Conservation (phyloP, 352 stramenopile genomes). For the Peronosclerospora sorghi region DNA sequence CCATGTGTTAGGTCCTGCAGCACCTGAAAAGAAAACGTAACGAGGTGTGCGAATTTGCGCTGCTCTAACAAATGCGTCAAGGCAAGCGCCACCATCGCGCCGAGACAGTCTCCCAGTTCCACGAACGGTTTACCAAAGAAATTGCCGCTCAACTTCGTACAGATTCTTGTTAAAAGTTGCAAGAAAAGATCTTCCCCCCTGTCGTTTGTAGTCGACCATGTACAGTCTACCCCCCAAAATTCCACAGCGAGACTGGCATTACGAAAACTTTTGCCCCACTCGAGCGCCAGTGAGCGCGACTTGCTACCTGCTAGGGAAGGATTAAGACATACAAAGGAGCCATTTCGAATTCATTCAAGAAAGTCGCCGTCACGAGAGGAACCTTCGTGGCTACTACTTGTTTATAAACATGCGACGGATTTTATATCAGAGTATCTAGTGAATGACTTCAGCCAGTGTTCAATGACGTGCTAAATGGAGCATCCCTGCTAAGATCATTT, state of each 20-base stretch:
- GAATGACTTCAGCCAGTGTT: too few relatives aligned
- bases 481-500: too few relatives aligned
- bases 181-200: constrained; percentile 4
- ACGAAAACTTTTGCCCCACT: constrained; percentile 33
- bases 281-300: constrained; percentile 31
- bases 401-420: too few relatives aligned
- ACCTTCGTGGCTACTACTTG: too few relatives aligned
- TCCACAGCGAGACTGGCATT: constrained; percentile 28
- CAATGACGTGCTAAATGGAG: too few relatives aligned
- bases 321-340: constrained; percentile 51
- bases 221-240: constrained; percentile 58
- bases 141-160: constrained; percentile 24
- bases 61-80: constrained; percentile 35
- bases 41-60: constrained; percentile 33
- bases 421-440: too few relatives aligned
- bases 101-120: constrained; percentile 53
- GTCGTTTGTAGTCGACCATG: constrained; percentile 9
- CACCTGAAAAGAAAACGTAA: constrained; percentile 53
- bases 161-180: constrained; percentile 28
- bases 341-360: constrained; percentile 52
- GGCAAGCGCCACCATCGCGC: constrained; percentile 43
- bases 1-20: constrained; percentile 23
- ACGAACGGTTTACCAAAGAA: constrained; percentile 76
- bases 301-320: constrained; percentile 43
- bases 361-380: constrained; percentile 30